Conservation (phyloP, 2,329 filamentous ascomycete genomes). For the Byssothecium circinans region DNA sequence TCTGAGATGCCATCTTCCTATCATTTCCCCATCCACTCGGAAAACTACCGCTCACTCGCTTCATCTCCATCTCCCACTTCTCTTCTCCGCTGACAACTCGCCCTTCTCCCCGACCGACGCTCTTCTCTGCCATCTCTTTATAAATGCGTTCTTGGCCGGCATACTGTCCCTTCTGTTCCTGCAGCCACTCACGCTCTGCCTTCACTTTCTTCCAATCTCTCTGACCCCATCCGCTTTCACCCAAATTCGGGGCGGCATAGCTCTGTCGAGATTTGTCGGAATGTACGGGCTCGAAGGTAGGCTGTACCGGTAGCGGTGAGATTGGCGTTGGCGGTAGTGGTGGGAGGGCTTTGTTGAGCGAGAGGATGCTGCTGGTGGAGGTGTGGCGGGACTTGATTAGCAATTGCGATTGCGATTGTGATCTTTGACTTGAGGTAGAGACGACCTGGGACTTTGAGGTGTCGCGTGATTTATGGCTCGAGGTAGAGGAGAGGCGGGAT, state of each 20-base stretch:
- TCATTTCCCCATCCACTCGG: too few relatives aligned
- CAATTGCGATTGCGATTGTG: not conserved
- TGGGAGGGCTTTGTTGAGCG: not conserved
- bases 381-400: not conserved
- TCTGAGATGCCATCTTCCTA: too few relatives aligned
- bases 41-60: not conserved
- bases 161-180: not conserved
- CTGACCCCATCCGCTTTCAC: not conserved
- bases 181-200: not conserved
- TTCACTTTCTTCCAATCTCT: slow-evolving; percentile 1
- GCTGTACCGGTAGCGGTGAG: not conserved
- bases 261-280: not conserved
- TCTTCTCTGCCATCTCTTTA: not conserved
- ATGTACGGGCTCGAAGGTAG: not conserved
- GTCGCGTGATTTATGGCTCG: not conserved
- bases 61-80: not conserved
- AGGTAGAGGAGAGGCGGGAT: not conserved
- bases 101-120: not conserved
- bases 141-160: not conserved
- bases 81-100: not conserved
- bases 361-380: not conserved
- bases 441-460: not conserved
- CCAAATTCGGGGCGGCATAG: not conserved
- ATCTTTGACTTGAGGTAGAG: not conserved
- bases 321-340: not conserved